These are phyloP conservation scores for Amniculicola lignicola DNA, from an alignment of 495 filamentous ascomycete genomes.

Conservation along the genomic window DNA sequence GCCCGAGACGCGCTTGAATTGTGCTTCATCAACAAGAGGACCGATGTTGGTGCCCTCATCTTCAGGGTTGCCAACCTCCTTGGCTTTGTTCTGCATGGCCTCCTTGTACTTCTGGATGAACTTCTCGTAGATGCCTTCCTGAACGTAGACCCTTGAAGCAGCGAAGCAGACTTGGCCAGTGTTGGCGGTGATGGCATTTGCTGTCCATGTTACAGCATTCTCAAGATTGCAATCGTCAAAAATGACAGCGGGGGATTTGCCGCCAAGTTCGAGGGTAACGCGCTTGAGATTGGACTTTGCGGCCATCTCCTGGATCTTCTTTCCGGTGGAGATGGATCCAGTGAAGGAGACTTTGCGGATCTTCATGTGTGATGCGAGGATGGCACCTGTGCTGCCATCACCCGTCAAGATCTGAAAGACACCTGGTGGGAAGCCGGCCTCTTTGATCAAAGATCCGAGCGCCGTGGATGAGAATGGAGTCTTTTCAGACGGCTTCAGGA, in stretches of 20 bases:
- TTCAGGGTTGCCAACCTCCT: conserved; percentile 36
- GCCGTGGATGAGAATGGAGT: conserved; percentile 39
- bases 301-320: conserved; percentile 42
- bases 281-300: conserved; percentile 51
- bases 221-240: conserved; percentile 49
- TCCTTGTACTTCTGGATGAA: conserved; percentile 47
- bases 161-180: conserved; percentile 57
- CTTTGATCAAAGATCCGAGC: conserved; percentile 35
- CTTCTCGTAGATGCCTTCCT: conserved; percentile 53
- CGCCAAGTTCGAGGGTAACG: conserved; percentile 48
- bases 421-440: conserved; percentile 44
- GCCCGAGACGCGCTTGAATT: conserved; percentile 37
- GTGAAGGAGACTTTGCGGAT: conserved; percentile 41
- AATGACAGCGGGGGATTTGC: conserved; percentile 47
- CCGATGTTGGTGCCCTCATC: conserved; percentile 30
- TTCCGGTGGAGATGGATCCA: conserved; percentile 32
- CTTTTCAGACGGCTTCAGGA: conserved; percentile 45
- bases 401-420: conserved; percentile 45
- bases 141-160: conserved; percentile 53
- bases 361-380: conserved; percentile 43
- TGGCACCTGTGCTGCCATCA: conserved; percentile 40
- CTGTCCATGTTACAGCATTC: conserved; percentile 44
- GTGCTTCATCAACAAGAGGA: conserved; percentile 37
- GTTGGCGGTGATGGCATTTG: conserved; percentile 48
- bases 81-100: conserved; percentile 36